A percentile compares a stretch with the other conserved stretches of the same genome.
These are phyloP conservation scores for Barnettozyma hawaiiensis DNA, from an alignment of 1,139 yeast genomes.

Conservation along the genomic window DNA sequence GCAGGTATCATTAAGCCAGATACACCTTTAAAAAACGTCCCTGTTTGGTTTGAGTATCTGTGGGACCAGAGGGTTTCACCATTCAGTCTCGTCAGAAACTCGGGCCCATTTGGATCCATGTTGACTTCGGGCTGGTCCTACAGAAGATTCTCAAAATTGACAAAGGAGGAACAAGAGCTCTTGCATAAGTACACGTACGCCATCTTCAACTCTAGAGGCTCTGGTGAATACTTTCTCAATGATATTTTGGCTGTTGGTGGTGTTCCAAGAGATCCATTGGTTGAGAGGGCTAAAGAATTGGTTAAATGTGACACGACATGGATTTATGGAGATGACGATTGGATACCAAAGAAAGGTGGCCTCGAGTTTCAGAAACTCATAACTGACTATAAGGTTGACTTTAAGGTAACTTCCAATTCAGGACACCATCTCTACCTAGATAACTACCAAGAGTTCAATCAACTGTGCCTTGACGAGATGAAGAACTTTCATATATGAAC, in stretches of 20 bases:
- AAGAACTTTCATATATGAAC: too few relatives aligned
- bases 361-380: constrained; percentile 28
- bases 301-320: constrained; percentile 51
- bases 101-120: constrained; percentile 64
- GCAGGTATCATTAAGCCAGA: constrained; percentile 54
- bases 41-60: constrained; percentile 55
- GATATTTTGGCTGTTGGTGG: constrained; percentile 72
- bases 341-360: constrained; percentile 47
- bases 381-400: constrained; percentile 12
- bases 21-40: constrained; percentile 42
- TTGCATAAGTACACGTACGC: constrained; percentile 65
- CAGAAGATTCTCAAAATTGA: constrained; percentile 53
- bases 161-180: constrained; percentile 35
- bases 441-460: constrained; percentile 47
- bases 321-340: constrained; percentile 71
- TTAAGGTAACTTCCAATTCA: constrained; percentile 44
- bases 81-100: constrained; percentile 54
- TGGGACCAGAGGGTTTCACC: constrained; percentile 76
- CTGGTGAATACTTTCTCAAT: constrained; percentile 72
- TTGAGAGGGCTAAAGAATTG: constrained; percentile 41
- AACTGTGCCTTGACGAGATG: constrained; percentile 44
- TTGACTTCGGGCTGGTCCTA: constrained; percentile 76
- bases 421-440: constrained; percentile 75
- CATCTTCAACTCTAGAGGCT: constrained; percentile 65
- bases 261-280: constrained; percentile 58